Base-by-base conservation (phyloP, 352 stramenopile species). In the Plasmopara halstedii region DNA sequence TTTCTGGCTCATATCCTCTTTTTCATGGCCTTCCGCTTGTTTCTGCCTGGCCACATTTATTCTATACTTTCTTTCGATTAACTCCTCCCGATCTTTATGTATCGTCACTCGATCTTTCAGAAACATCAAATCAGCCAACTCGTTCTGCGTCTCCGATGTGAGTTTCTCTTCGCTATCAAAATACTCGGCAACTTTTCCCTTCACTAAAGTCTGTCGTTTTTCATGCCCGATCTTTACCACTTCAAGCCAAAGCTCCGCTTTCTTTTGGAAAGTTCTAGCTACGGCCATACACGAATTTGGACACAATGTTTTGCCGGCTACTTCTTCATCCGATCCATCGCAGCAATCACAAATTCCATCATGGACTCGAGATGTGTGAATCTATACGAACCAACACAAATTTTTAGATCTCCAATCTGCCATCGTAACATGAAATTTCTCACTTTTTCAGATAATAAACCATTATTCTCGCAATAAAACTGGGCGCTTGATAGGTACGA, bases 291-390 rank as follows among this genome's bases (percentile, higher is more conserved):
- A 94, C 26, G 69, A 80, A 36, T 90, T 70, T 2, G 22, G 11
- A 39, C 79, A 91, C 7, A 25, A 2, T 0, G 45, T 40, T 7
- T 37, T 39, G 0, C 41, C 42, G 4, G 20, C 14, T 8, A 50
- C n/a, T 36, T 61, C 63, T 52, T 98, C 95, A 50, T 98, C 95
- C 11, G 76, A 79, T 9, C 95, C 96, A 57, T 98, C 94, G 47
- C 96, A 99, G 64, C 96, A 99, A 73, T 99, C 95, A 56, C 96
- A 99, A 44, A 99, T 77, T 8, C 87, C 90, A 60, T 99, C 96
- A 33, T 94, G 64, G 19, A 99, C 56, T 13, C 82, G 63, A 1
- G 85, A 97, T 4, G 79, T 79, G 9, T 85, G 77, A 27, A 88
- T 81, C 56, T 81, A 66, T 32, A 15, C 25, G 36, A 42, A 13